Evolutionary conservation across 2,329 filamentous ascomycete genomes (phyloP).

Genomic region (Aspergillus flavus): DNA sequence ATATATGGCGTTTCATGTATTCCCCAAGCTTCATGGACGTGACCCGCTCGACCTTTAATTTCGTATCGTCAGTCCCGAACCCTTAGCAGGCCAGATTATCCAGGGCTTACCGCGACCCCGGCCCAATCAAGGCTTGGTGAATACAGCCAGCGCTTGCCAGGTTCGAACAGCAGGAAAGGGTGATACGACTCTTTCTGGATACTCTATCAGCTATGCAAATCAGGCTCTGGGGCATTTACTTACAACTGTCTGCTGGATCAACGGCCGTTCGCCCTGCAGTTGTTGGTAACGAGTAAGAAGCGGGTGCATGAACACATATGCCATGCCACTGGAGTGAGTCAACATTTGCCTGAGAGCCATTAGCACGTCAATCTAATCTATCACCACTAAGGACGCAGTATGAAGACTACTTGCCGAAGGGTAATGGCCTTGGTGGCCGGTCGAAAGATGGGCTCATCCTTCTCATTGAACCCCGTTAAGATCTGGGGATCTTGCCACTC

Average conservation of each 20-base stretch:
- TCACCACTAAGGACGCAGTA: not conserved
- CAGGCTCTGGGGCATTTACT: not conserved
- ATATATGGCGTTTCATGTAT: constrained; percentile 8
- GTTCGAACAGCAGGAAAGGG: constrained; percentile 4
- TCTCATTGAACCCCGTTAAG: constrained; percentile 48
- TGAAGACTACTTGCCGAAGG: not conserved
- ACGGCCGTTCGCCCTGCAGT: not conserved
- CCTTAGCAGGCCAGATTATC: not conserved
- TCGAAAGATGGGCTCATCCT: not conserved
- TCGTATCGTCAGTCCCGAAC: not conserved
- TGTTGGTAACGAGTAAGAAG: not conserved
- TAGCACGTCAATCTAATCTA: not conserved
- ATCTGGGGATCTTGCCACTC: constrained; percentile 51
- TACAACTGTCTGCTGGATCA: not conserved
- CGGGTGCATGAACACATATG: not conserved
- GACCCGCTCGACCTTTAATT: constrained; percentile 5
- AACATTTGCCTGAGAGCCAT: not conserved
- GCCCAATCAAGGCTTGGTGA: constrained; percentile 4
- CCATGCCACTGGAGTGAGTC: not conserved
- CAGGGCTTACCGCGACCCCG: not conserved
- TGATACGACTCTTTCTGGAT: not conserved
- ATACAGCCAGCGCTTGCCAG: constrained; percentile 10
- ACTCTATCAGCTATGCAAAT: not conserved
- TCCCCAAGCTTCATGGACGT: constrained; percentile 10
- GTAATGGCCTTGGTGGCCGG: not conserved